A percentile compares a stretch with the other conserved stretches of the same genome.
Conservation (phyloP, 495 filamentous ascomycete genomes). For the Neurospora hispaniola region DNA sequence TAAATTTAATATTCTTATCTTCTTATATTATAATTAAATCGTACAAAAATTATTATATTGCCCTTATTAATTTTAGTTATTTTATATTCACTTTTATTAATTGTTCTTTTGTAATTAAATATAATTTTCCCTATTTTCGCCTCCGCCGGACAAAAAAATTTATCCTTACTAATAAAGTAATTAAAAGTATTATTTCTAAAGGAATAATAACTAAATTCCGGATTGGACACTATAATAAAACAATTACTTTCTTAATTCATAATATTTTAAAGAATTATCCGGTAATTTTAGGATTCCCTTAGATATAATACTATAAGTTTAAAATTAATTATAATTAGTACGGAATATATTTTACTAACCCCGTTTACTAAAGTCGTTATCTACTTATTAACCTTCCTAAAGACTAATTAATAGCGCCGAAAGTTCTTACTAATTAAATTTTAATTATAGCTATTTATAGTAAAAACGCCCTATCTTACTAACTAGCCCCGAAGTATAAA, state of each 20-base stretch:
- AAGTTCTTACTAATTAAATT: no score
- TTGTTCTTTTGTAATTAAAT: fast-evolving
- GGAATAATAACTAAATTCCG: not conserved
- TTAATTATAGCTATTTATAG: no score
- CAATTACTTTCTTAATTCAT: no score
- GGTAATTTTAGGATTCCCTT: not conserved
- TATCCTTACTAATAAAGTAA: no score
- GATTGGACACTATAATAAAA: no score
- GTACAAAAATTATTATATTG: not conserved
- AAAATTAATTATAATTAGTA: not conserved
- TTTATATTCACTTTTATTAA: not conserved
- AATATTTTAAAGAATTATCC: no score
- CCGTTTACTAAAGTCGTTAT: no score
- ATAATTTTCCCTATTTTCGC: not conserved
- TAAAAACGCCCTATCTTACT: no score
- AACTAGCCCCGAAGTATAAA: no score
- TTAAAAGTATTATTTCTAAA: no score
- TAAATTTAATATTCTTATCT: not conserved
- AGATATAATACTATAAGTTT: not conserved
- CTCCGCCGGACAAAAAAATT: fast-evolving
- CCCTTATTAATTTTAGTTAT: not conserved
- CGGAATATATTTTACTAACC: fast-evolving
- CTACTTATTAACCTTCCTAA: no score
- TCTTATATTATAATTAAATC: not conserved
- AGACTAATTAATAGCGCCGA: no score